Base-by-base conservation (phyloP, 352 stramenopile genomes). In the Pythium inflatum region DNA sequence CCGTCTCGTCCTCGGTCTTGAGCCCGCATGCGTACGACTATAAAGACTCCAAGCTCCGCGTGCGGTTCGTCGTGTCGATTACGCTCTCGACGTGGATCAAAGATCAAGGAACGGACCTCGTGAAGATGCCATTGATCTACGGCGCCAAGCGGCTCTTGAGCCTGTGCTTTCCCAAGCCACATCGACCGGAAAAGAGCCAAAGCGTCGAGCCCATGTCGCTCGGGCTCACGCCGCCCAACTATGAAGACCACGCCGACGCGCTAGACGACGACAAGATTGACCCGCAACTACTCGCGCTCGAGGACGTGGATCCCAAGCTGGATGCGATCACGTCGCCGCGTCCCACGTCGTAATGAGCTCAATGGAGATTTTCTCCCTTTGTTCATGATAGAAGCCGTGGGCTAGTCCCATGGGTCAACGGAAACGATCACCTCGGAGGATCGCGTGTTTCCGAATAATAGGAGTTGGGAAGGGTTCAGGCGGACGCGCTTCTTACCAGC, bases 11-110 rank as follows among this genome's bases (percentile, higher is more conserved):
- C 12, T 20, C 18, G 18, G 13, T 56, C 27, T 28, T 56, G 9
- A 56, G 49, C 27, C 8, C 49, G 1, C 22, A 16, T 16, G 49
- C 49, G 49, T 56, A 56, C 49, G 49, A 40, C 28, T 28, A 56
- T 28, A 56, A 56, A 20, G 28, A 30, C 13, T 34, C 27, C 11
- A 9, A 25, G 49, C 28, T 56, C 9, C 49, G 49, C 25, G 49
- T 56, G 49, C 49, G 49, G 27, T 20, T 38, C 27, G 49, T 56
- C 49, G 49, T 56, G 49, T 36, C 49, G 24, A 22, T 56, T 16
- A 56, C 49, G 49, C 49, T 56, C 16, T 56, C 49, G 9, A 56
- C 49, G 27, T 56, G 49, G 49, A 56, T 56, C 28, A 56, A 56
- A 38, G 49, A 56, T 28, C 49, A 56, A 16, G 27, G 14, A 16